A percentile compares a stretch with the other conserved stretches of the same genome.
Conservation (phyloP, 2,329 filamentous ascomycete genomes). For the Coniochaeta prunicola region DNA sequence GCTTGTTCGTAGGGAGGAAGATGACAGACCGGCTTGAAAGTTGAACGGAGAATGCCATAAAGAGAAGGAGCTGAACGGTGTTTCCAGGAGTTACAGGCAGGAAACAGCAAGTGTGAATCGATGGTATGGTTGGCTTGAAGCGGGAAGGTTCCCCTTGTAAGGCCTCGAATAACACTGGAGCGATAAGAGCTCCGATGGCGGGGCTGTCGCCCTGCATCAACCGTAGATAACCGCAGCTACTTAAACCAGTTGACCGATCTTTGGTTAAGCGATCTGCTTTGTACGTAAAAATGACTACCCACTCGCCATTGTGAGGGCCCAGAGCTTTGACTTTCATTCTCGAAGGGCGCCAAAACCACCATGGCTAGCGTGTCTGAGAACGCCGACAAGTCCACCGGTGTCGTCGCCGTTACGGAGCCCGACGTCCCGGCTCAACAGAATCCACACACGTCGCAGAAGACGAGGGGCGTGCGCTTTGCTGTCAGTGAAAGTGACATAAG, state of each 20-base stretch:
- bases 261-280: neutral
- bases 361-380: too few relatives aligned
- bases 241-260: neutral
- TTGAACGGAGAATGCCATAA: neutral
- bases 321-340: too few relatives aligned
- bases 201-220: neutral
- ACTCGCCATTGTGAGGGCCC: too few relatives aligned
- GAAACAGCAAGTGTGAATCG: neutral
- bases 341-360: too few relatives aligned
- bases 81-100: neutral
- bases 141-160: neutral
- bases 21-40: neutral
- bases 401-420: too few relatives aligned
- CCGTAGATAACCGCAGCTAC: conserved; percentile 1
- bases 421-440: too few relatives aligned
- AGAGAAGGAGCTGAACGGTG: neutral
- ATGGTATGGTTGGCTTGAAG: neutral
- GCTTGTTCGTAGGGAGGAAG: neutral
- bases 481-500: too few relatives aligned
- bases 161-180: neutral
- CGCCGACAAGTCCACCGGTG: too few relatives aligned
- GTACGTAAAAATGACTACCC: conserved; percentile 1
- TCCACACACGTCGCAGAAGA: too few relatives aligned
- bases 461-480: too few relatives aligned
- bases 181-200: conserved; percentile 3